Evolutionary conservation across 2,329 filamentous ascomycete genomes (phyloP), one percentile per base, ranked within the genome.

Genomic region (Fusarium irregulare): DNA sequence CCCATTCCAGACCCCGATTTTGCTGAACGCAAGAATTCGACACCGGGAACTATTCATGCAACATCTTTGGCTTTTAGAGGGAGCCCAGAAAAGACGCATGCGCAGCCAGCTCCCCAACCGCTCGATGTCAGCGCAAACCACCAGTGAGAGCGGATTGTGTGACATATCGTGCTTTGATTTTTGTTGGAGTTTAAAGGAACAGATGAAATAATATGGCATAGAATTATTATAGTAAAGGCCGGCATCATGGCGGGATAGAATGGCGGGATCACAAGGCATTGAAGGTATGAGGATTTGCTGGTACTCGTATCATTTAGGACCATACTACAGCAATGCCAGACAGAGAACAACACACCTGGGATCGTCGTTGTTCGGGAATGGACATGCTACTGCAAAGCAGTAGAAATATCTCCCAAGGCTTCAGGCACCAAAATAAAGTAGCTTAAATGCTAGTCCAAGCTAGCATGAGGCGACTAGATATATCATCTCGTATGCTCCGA

Each of bases 21-120:
- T 40, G 45, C 47, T 28, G 59, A 62, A 48, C 57, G 44, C 20
- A 60, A 68, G 27, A 76, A 76, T 12, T 72, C 76, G 21, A 80
- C 79, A 6, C 73, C 79, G 14, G 73, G 75, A 12, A 68, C 77
- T 10, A 76, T 80, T 37, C 76, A 80, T 53, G 75, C 82, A 27
- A 85, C 83, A 16, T 79, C 85, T 30, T 78, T 90, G 72, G 87
- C 88, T 73, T 87, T 88, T 80, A 85, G 88, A 74, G 86, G 86
- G 70, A 90, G 88, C 73, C 88, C 88, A 25, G 88, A 90, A 75
- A 89, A 89, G 80, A 74, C 80, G 53, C 80, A 81, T 55, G 74
- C 76, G 48, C 71, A 80, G 34, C 73, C 77, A 11, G 72, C 64
- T 25, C 68, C 73, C 21, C 71, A 77, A 42, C 71, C 78, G 20